Evolutionary conservation across 2,329 filamentous ascomycete genomes (phyloP), one percentile per base, ranked within the genome.

Genomic region (Xylariomycetidae sp.): DNA sequence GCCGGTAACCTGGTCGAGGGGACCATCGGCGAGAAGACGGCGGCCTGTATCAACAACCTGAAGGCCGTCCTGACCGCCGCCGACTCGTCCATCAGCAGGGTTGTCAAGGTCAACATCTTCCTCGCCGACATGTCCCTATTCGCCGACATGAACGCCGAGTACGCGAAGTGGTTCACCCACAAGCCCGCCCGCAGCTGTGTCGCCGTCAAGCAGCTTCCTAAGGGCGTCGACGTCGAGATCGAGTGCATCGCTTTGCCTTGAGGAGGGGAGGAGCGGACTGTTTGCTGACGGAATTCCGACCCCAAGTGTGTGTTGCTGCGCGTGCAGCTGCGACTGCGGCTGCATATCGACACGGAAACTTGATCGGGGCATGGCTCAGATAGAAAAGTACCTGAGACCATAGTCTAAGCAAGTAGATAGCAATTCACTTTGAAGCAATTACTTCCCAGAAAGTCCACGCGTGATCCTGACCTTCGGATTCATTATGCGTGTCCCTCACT

Each of bases 101-200:
- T 95, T 29, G 85, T 96, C 66, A 95, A 96, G 75, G 85, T 88
- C 51, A 87, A 81, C 58, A 83, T 95, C 57, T 97, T 96, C 74
- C 68, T 97, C 42, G 82, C 84, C 31, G 85, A 94, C 63, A 97
- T 97, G 90, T 77, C 73, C 44, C 74, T 92, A 65, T 97, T 97
- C 57, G 80, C 75, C 31, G 79, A 80, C 58, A 88, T 94, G 85
- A 94, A 95, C 65, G 72, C 72, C 46, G 83, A 86, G 55, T 94
- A 92, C 61, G 82, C 81, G 61, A 82, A 88, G 64, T 88, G 81
- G 72, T 89, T 90, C 62, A 64, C 72, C 40, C 82, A 87, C 67
- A 89, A 88, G 74, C 88, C 88, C 14, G 84, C 86, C n/a, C 76
- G 87, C 49, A 88, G 82, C 66, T 95, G 88, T 58, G 87, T 95